Conservation (phyloP, 495 filamentous ascomycete genomes). For the Neurospora sp. region DNA sequence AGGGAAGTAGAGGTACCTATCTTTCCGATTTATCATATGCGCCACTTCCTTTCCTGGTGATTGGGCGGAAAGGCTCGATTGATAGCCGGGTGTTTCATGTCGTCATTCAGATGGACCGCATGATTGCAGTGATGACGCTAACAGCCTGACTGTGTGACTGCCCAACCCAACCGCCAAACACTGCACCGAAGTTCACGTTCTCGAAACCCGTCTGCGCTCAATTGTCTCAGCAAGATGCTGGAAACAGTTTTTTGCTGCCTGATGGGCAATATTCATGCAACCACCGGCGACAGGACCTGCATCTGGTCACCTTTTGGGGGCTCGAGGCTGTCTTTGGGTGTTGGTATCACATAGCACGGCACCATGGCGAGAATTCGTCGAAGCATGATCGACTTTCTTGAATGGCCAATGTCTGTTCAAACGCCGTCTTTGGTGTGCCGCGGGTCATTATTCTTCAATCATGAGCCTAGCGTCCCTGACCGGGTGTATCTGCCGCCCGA, state of each 20-base stretch:
- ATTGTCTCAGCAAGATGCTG: background rate
- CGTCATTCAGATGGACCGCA: slow-evolving; percentile 11
- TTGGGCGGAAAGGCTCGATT: slow-evolving; percentile 15
- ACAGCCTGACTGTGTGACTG: slow-evolving; percentile 21
- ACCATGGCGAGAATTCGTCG: background rate
- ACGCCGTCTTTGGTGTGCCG: background rate
- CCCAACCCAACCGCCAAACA: slow-evolving; percentile 14
- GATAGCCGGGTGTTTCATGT: slow-evolving; percentile 23
- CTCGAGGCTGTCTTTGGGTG: background rate
- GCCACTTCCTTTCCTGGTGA: slow-evolving; percentile 1
- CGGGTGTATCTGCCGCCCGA: background rate
- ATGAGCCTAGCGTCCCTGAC: background rate
- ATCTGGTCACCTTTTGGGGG: background rate
- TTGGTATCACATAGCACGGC: background rate
- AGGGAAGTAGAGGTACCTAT: background rate
- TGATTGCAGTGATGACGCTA: slow-evolving; percentile 13
- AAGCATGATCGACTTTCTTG: background rate
- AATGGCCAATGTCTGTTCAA: background rate
- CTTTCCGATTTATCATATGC: background rate
- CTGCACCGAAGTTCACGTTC: background rate
- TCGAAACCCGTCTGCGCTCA: background rate
- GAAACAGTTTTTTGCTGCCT: slow-evolving; percentile 10
- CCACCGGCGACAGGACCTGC: slow-evolving; percentile 1
- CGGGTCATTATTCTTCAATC: background rate
- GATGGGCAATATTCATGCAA: slow-evolving; percentile 1